Evolutionary conservation across 2,329 filamentous ascomycete genomes (phyloP).

Genomic region (Paecilomyces fulvus): DNA sequence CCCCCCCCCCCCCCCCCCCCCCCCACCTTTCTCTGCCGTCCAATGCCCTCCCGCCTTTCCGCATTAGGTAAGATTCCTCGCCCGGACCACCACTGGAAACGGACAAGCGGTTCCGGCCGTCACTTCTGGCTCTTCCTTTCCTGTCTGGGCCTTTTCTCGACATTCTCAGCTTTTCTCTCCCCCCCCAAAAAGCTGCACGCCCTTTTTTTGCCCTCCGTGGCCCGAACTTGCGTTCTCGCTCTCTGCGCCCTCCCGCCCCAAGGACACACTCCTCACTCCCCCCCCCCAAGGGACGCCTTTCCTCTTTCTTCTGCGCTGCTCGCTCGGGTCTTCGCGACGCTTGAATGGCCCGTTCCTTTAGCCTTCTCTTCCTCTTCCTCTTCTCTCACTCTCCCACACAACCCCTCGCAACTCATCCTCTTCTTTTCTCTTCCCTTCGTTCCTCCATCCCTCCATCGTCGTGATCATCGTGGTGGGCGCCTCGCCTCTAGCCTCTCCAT

Average conservation of each 20-base stretch:
- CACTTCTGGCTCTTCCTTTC: background rate
- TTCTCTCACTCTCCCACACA: constrained; percentile 10
- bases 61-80: background rate
- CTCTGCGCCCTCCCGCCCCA: background rate
- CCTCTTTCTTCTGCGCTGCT: constrained; percentile 14
- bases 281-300: constrained; percentile 10
- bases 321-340: constrained; percentile 16
- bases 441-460: constrained; percentile 2
- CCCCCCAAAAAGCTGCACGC: background rate
- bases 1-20: too few species aligned
- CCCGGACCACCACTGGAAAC: background rate
- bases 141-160: constrained; percentile 16
- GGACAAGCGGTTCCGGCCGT: background rate
- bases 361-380: constrained; percentile 13
- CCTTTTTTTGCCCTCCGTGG: too few species aligned
- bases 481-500: background rate
- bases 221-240: background rate
- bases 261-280: background rate
- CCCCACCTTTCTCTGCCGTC: background rate
- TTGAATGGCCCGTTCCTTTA: constrained; percentile 17
- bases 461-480: constrained; percentile 1
- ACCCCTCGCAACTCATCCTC: constrained; percentile 8
- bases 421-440: constrained; percentile 9
- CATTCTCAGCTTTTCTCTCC: too few species aligned
- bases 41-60: background rate